Evolutionary conservation across 441 rosid species (phyloP), one percentile per base, ranked within the genome.

Genomic region (Aleurites moluccanus): DNA sequence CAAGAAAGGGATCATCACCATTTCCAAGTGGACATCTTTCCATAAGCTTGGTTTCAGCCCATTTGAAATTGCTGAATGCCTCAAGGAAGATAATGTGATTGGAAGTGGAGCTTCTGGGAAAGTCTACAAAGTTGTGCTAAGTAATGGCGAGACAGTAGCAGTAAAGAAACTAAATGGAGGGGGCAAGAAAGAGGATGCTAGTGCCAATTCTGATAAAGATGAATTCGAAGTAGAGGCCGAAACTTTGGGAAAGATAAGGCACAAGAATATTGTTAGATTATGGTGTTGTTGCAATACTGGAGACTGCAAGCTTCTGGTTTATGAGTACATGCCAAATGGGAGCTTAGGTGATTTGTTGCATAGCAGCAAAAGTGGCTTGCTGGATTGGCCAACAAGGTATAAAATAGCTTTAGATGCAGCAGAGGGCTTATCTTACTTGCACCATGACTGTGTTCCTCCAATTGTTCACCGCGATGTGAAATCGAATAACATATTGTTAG

Each of bases 401-500:
- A 89, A 87, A 84, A 96, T 93, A 18, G 88, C 91, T 2, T 64
- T 91, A 63, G 99, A 94, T 76, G 96, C 98, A 0, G 99, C 98
- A 0, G 98, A 96, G 78, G 99, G 98, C 0, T 89, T 96, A 40
- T 93, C 97, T 1, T 93, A 96, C 81, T 83, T 95, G 78, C 99
- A 95, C 73, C 97, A 95, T 65, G 99, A 93, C 70, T 93, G 91
- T 69, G 95, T 85, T 74, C 98, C 98, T 83, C 81, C 97, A 13
- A 96, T 96, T 18, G 98, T 96, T 53, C 99, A 96, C 77, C 87
- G 98, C 57, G 99, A 96, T 81, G 96, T 96, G 42, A 96, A 96
- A 83, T 91, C 99, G 1, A 96, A 93, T 83, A 93, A 96, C 74
- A 96, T 96, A 61, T 72, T 96, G 81, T 78, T 96, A 70, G 98